These are phyloP conservation scores for Pseudofabraea citricarpa DNA, from an alignment of 2,329 filamentous ascomycete genomes.

Conservation along the genomic window DNA sequence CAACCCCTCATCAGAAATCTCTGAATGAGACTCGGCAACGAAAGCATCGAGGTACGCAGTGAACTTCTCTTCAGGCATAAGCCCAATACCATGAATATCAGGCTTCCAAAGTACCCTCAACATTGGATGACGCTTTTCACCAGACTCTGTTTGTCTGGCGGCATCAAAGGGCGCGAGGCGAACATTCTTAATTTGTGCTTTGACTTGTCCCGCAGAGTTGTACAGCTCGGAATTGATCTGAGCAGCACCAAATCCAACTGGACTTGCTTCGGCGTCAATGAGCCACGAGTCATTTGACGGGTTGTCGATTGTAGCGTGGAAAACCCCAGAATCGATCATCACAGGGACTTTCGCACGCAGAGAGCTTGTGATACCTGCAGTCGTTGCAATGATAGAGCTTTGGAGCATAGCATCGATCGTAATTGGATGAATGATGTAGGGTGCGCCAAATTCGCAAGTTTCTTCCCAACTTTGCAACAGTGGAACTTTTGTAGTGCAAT, in stretches of 20 bases:
- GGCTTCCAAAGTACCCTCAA: neutral
- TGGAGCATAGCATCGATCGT: slow-evolving; percentile 54
- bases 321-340: neutral
- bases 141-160: neutral
- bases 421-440: slow-evolving; percentile 45
- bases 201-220: neutral
- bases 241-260: neutral
- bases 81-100: neutral
- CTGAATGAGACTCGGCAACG: neutral
- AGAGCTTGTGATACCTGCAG: slow-evolving; percentile 2
- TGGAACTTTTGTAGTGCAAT: slow-evolving; percentile 4
- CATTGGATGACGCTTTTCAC: neutral
- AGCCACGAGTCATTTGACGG: neutral
- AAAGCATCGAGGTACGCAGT: neutral
- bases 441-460: slow-evolving; percentile 1
- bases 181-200: neutral
- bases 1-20: neutral
- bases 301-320: neutral
- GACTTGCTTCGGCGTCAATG: neutral
- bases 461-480: neutral
- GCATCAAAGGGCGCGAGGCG: neutral
- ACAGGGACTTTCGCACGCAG: neutral
- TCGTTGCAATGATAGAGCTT: slow-evolving; percentile 27
- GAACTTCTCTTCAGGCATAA: neutral
- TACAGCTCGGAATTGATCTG: neutral